Percentiles rank a stretch among this genome's conserved stretches.
Conservation (phyloP, 352 stramenopile genomes). For the Proteromonas lacertae region DNA sequence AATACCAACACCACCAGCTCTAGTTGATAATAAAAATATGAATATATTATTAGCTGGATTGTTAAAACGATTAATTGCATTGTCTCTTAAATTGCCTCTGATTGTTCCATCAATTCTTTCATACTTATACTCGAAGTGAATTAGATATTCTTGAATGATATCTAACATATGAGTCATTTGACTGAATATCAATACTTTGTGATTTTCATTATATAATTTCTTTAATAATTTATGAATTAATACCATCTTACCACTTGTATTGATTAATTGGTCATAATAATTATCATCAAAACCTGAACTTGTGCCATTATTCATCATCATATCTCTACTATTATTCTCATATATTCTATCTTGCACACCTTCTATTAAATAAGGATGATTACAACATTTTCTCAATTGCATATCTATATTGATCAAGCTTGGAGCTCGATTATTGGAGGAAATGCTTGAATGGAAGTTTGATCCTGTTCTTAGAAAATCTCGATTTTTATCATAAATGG, state of each 20-base stretch:
- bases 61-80: conserved; percentile 52
- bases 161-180: conserved; percentile 98
- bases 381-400: conserved; percentile 67
- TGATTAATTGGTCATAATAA: conserved; percentile 47
- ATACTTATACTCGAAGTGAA: conserved; percentile 40
- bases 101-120: conserved; percentile 93
- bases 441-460: no score
- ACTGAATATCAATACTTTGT: conserved; percentile 89
- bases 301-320: neutral
- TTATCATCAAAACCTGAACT: neutral
- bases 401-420: conserved; percentile 18
- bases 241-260: conserved; percentile 80
- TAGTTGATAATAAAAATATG: conserved; percentile 81
- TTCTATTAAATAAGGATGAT: conserved; percentile 58
- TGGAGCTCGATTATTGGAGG: neutral
- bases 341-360: conserved; percentile 28
- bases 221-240: conserved; percentile 93
- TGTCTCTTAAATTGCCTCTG: conserved; percentile 68
- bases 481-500: conserved; percentile 58
- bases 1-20: conserved; percentile 79
- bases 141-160: conserved; percentile 87
- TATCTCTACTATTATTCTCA: conserved; percentile 1
- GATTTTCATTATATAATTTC: conserved; percentile 59
- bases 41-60: conserved; percentile 57
- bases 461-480: conserved; percentile 39